These are phyloP conservation scores for Keithomyces neogunnii DNA, from an alignment of 2,329 filamentous ascomycete species.

Conservation along the genomic window DNA sequence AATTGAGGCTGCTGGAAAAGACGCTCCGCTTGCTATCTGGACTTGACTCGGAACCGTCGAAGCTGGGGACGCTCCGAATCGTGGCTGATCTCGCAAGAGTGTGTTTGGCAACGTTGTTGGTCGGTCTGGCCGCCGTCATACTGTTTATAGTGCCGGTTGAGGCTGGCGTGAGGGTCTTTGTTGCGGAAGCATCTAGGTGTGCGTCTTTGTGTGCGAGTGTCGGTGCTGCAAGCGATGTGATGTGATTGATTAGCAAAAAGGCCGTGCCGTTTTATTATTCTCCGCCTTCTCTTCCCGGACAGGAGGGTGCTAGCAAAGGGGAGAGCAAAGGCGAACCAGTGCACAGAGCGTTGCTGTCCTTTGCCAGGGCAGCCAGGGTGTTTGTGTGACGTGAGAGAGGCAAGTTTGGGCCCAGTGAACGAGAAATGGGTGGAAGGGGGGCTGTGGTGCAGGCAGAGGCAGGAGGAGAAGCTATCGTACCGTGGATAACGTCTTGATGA, in stretches of 20 bases:
- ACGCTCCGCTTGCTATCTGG: conserved; percentile 39
- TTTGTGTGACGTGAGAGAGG: neutral
- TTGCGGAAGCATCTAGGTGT: conserved; percentile 21
- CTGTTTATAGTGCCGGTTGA: conserved; percentile 31
- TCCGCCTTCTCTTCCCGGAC: too few relatives aligned
- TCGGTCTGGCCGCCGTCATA: conserved; percentile 21
- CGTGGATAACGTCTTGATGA: conserved; percentile 19
- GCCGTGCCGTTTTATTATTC: too few relatives aligned
- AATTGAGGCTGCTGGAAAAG: conserved; percentile 49
- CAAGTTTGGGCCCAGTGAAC: neutral
- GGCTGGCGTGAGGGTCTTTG: conserved; percentile 27
- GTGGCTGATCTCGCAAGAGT: conserved; percentile 30
- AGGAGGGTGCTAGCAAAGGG: neutral
- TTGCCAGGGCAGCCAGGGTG: conserved; percentile 13
- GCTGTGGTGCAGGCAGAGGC: neutral
- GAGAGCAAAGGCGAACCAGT: neutral
- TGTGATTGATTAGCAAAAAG: too few relatives aligned
- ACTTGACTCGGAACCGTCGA: conserved; percentile 41
- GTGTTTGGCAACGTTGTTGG: conserved; percentile 22
- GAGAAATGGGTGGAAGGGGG: neutral
- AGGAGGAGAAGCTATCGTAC: neutral
- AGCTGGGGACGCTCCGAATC: conserved; percentile 49
- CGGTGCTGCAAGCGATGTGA: conserved; percentile 2
- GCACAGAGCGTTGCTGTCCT: neutral
- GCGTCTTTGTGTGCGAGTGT: conserved; percentile 7